Percentiles rank a stretch among this genome's conserved stretches.
Conservation (phyloP, 495 filamentous ascomycete species). For the Collariella sp. region DNA sequence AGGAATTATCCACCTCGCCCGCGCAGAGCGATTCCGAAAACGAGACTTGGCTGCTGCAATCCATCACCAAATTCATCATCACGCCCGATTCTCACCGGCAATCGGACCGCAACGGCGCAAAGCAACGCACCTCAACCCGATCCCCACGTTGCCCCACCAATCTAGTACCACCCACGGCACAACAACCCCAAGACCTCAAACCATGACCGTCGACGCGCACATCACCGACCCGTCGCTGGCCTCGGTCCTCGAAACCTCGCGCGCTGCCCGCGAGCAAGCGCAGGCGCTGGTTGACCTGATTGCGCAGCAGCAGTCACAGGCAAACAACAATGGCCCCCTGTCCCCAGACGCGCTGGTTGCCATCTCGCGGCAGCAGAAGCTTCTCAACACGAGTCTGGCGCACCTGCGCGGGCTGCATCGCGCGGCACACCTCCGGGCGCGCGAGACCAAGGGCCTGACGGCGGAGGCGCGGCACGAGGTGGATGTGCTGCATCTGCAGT, state of each 20-base stretch:
- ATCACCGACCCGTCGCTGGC: conserved; percentile 62
- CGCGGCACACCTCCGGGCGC: conserved; percentile 65
- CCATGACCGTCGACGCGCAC: conserved; percentile 46
- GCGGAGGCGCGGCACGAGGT: conserved; percentile 84
- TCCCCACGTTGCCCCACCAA: neutral
- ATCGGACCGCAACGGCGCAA: too few relatives aligned
- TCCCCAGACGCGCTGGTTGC: conserved; percentile 48
- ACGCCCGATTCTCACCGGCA: neutral
- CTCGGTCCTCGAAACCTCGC: conserved; percentile 62
- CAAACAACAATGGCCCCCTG: conserved; percentile 22
- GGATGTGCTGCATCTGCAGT: conserved; percentile 79
- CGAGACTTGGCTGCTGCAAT: neutral
- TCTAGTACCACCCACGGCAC: neutral
- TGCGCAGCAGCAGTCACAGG: conserved; percentile 39
- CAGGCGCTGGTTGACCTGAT: conserved; percentile 54
- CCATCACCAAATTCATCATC: neutral
- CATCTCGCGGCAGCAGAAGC: conserved; percentile 68
- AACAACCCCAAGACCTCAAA: neutral
- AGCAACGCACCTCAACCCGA: too few relatives aligned
- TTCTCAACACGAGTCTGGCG: conserved; percentile 67
- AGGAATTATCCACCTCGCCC: neutral
- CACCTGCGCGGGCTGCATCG: conserved; percentile 78
- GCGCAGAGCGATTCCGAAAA: neutral
- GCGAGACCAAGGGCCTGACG: conserved; percentile 79
- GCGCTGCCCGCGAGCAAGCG: conserved; percentile 63